These are phyloP conservation scores for Aspergillus floridensis DNA, from an alignment of 2,329 filamentous ascomycete genomes.

Conservation along the genomic window DNA sequence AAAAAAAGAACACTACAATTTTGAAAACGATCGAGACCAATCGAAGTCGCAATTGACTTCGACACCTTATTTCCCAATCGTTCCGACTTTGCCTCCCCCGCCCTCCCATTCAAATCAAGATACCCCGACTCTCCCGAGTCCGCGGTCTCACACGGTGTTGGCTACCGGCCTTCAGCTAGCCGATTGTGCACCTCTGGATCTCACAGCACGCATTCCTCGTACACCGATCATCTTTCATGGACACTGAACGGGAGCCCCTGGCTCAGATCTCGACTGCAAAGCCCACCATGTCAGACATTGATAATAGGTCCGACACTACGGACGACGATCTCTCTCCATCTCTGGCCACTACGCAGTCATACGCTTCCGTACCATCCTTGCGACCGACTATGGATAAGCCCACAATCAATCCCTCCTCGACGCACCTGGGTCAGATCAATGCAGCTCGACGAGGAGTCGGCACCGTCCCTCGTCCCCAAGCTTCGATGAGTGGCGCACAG, in stretches of 20 bases:
- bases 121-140: conserved; percentile 5
- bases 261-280: conserved; percentile 16
- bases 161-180: not conserved
- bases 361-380: conserved; percentile 28
- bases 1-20: not conserved
- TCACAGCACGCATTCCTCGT: not conserved
- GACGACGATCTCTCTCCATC: conserved; percentile 22
- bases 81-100: not conserved
- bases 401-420: conserved; percentile 77
- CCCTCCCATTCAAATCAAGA: not conserved
- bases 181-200: not conserved
- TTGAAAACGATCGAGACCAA: not conserved
- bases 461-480: conserved; percentile 25
- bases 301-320: conserved; percentile 20
- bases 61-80: conserved; percentile 5
- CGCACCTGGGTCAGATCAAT: conserved; percentile 73
- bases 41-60: not conserved
- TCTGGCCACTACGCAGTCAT: conserved; percentile 34
- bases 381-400: conserved; percentile 25
- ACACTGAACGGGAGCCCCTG: conserved; percentile 20
- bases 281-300: conserved; percentile 16
- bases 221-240: conserved; percentile 17
- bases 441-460: conserved; percentile 55
- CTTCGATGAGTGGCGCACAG: conserved; percentile 38
- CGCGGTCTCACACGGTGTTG: not conserved